A percentile compares a stretch with the other conserved stretches of the same genome.
These are phyloP conservation scores for Nothophoma quercina DNA, from an alignment of 2,329 filamentous ascomycete species.

Conservation along the genomic window DNA sequence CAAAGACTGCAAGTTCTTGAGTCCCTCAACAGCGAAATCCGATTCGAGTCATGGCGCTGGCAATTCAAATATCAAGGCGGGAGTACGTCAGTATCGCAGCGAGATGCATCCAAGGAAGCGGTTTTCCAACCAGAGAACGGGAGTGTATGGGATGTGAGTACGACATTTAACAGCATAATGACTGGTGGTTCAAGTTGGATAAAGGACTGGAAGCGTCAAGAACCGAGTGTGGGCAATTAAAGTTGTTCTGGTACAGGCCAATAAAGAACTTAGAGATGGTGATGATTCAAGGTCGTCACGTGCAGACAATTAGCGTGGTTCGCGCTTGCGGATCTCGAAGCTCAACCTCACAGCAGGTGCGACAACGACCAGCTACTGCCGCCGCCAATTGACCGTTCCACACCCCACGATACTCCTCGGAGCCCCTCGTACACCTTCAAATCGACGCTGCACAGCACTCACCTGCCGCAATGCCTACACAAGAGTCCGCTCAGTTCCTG, in stretches of 20 bases:
- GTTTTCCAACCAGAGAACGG: background rate
- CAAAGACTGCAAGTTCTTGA: background rate
- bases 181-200: conserved; percentile 10
- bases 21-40: background rate
- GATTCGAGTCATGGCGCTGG: conserved; percentile 14
- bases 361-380: conserved; percentile 8
- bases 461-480: conserved; percentile 72
- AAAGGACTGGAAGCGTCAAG: conserved; percentile 13
- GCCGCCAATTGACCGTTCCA: conserved; percentile 25
- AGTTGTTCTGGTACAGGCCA: background rate
- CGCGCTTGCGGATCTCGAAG: conserved; percentile 19
- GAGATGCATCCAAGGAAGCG: background rate
- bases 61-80: conserved; percentile 15
- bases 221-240: background rate
- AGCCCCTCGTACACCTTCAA: background rate
- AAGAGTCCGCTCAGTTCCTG: conserved; percentile 82
- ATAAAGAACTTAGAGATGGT: background rate
- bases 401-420: conserved; percentile 4
- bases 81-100: background rate
- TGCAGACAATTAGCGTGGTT: conserved; percentile 5
- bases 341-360: conserved; percentile 23
- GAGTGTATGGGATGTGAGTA: background rate
- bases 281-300: conserved; percentile 6
- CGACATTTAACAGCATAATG: background rate
- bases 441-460: conserved; percentile 4